Percentiles rank a stretch among this genome's conserved stretches.
Conservation (phyloP, 805 yeast species). For the Naumovozyma castellii region DNA sequence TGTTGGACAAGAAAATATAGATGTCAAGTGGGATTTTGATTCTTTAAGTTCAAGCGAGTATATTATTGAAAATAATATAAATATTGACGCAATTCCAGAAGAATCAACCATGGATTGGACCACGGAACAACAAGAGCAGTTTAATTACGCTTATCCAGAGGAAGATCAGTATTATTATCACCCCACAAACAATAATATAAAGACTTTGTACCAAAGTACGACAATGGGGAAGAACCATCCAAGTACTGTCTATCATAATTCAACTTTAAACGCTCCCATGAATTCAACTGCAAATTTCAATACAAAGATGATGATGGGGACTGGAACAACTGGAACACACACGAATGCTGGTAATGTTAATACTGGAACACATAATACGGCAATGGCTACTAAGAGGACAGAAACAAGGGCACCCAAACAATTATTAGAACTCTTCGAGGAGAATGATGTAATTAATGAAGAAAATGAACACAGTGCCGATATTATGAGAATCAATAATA, state of each 20-base stretch:
- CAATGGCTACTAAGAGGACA: conserved; percentile 24
- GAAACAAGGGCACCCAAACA: conserved; percentile 56
- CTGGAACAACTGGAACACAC: conserved; percentile 27
- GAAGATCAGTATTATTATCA: conserved; percentile 23
- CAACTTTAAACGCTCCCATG: conserved; percentile 23
- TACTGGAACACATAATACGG: conserved; percentile 16
- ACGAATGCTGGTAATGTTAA: conserved; percentile 13
- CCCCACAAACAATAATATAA: conserved; percentile 17
- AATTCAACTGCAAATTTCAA: conserved; percentile 13
- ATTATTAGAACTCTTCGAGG: conserved; percentile 59
- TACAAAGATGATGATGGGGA: conserved; percentile 16
- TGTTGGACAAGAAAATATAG: conserved; percentile 28
- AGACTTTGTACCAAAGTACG: conserved; percentile 20
- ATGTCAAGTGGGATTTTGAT: conserved; percentile 84
- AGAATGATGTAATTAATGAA: conserved; percentile 28
- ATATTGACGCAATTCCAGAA: conserved; percentile 31
- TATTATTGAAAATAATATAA: conserved; percentile 60
- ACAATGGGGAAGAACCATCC: conserved; percentile 25
- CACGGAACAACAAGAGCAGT: conserved; percentile 16
- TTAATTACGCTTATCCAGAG: conserved; percentile 27
- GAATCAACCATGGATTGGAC: conserved; percentile 21
- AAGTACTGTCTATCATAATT: conserved; percentile 17
- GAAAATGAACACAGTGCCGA: conserved; percentile 13
- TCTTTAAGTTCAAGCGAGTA: conserved; percentile 67
- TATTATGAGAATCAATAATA: conserved; percentile 12